Conservation (phyloP, 2,329 filamentous ascomycete genomes). For the Hymenoscyphus infarciens region DNA sequence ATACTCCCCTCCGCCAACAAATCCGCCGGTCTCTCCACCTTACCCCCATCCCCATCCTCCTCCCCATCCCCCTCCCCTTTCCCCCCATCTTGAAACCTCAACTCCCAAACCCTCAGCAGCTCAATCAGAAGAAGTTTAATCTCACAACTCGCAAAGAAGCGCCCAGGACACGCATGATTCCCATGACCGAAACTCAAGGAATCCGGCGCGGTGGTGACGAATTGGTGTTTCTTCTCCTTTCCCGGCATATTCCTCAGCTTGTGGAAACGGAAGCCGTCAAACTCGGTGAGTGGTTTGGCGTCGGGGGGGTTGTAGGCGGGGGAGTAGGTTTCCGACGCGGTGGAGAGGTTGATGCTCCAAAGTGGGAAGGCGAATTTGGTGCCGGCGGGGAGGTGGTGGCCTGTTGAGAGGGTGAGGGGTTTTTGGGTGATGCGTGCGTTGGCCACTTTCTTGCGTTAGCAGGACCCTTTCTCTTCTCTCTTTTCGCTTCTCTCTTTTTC, state of each 20-base stretch:
- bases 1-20: conserved; percentile 5
- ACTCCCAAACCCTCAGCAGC: conserved; percentile 36
- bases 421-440: conserved; percentile 24
- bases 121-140: conserved; percentile 47
- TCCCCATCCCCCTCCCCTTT: conserved; percentile 62
- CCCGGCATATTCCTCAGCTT: conserved; percentile 25
- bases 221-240: conserved; percentile 33
- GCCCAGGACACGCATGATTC: conserved; percentile 42
- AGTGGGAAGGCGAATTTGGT: conserved; percentile 32
- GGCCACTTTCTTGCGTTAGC: conserved; percentile 16
- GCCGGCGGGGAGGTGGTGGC: conserved; percentile 35
- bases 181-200: conserved; percentile 42
- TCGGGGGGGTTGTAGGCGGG: conserved; percentile 31
- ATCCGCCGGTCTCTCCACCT: conserved; percentile 62
- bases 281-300: no score
- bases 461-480: no score
- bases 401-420: conserved; percentile 35
- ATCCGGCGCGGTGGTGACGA: conserved; percentile 36
- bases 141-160: conserved; percentile 41
- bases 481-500: no score
- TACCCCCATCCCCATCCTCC: no score
- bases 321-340: conserved; percentile 22
- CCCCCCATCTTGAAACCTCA: conserved; percentile 58
- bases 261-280: conserved; percentile 27
- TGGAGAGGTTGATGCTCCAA: conserved; percentile 29